Evolutionary conservation across 176 grass and related monocot genomes (phyloP).

Genomic region (Ensete glaucum): DNA sequence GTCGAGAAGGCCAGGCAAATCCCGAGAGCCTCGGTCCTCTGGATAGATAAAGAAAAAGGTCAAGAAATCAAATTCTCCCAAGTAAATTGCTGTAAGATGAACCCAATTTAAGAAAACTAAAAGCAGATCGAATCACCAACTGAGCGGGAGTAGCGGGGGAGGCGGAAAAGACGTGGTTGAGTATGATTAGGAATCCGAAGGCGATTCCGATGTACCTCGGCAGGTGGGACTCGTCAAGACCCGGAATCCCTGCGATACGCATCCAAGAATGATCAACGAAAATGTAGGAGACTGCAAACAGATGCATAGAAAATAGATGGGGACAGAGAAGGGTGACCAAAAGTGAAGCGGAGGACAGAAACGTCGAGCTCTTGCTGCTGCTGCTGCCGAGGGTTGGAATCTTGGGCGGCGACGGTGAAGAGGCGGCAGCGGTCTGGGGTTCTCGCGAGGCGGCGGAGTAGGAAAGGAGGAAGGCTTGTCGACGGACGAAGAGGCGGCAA

Average conservation of each 20-base stretch:
- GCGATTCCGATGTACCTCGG: constrained; percentile 69
- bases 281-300: neutral
- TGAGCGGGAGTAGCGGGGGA: constrained; percentile 42
- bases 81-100: neutral
- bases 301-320: neutral
- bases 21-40: constrained; percentile 74
- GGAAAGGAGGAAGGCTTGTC: neutral
- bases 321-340: constrained; percentile 29
- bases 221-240: constrained; percentile 81
- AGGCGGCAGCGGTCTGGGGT: neutral
- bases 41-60: constrained; percentile 4
- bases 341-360: constrained; percentile 94
- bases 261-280: neutral
- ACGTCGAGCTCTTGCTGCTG: constrained; percentile 58
- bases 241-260: constrained; percentile 61
- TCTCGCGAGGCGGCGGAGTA: neutral
- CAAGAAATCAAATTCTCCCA: neutral
- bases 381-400: constrained; percentile 30
- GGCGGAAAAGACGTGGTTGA: constrained; percentile 73
- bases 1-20: constrained; percentile 77
- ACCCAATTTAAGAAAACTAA: neutral
- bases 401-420: constrained; percentile 30
- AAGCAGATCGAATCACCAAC: constrained; percentile 31
- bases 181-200: constrained; percentile 59
- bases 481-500: neutral